Percentiles rank a stretch among this genome's conserved stretches.
phyloP scores from a whole-genome alignment of 495 filamentous ascomycete genomes.

The Mycothermus thermophilus region DNA sequence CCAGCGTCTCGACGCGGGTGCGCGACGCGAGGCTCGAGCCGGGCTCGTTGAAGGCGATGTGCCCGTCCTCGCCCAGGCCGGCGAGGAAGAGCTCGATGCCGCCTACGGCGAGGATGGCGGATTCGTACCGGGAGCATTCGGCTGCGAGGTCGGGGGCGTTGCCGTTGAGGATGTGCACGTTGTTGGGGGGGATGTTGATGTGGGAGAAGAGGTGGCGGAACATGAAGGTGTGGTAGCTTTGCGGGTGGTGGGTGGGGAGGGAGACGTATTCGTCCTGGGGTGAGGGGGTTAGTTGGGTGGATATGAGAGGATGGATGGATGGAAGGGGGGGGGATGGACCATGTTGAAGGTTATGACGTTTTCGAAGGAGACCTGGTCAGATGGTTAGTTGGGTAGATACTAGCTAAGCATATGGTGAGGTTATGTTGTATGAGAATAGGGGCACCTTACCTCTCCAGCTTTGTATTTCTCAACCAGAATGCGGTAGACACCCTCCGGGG shows the following conservation, averaged over 20 bases:
- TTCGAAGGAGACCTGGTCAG: constrained; percentile 55
- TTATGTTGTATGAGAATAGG: background rate
- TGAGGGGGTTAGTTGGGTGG: background rate
- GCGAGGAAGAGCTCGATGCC: constrained; percentile 80
- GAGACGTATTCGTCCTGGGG: constrained; percentile 73
- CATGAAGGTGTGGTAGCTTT: constrained; percentile 85
- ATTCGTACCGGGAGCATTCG: constrained; percentile 68
- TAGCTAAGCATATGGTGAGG: background rate
- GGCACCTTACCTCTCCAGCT: constrained; percentile 47
- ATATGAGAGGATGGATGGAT: background rate
- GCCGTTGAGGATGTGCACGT: constrained; percentile 78
- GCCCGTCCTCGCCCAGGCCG: constrained; percentile 73
- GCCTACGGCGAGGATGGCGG: constrained; percentile 56
- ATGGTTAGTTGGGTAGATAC: background rate
- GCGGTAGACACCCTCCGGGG: constrained; percentile 65
- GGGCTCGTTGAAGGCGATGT: constrained; percentile 85
- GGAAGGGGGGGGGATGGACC: constrained; percentile 34
- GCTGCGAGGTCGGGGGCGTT: constrained; percentile 62
- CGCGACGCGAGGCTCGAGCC: constrained; percentile 65
- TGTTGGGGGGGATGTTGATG: constrained; percentile 63
- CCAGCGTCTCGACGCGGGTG: constrained; percentile 73
- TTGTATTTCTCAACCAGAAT: constrained; percentile 62
- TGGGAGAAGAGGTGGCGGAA: constrained; percentile 84
- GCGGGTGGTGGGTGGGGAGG: constrained; percentile 65
- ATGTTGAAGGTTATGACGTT: constrained; percentile 89